Conservation (phyloP, 352 stramenopile genomes). For the Paralagenidium karlingii region DNA sequence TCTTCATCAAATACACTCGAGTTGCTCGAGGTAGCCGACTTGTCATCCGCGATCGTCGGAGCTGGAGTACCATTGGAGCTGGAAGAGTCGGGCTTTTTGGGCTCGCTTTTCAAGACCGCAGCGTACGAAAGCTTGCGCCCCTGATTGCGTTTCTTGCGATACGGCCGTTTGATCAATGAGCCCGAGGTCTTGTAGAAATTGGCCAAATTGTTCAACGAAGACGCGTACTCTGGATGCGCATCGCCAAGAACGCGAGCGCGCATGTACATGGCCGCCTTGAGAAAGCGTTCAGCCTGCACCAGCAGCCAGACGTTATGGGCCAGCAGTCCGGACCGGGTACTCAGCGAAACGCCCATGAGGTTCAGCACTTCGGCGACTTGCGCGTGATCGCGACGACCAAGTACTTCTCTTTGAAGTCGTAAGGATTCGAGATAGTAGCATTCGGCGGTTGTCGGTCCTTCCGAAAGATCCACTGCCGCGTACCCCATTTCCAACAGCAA, state of each 20-base stretch:
- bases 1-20: no score
- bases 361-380: constrained; percentile 75
- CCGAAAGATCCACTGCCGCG: constrained; percentile 59
- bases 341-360: constrained; percentile 67
- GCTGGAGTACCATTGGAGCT: no score
- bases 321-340: constrained; percentile 49
- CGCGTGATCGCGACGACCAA: constrained; percentile 58
- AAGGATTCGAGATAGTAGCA: constrained; percentile 70
- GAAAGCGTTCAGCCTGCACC: constrained; percentile 45
- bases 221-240: constrained; percentile 66
- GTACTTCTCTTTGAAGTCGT: constrained; percentile 61
- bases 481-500: constrained; percentile 67
- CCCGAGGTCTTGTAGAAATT: constrained; percentile 78
- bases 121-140: no score
- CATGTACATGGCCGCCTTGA: constrained; percentile 62
- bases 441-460: constrained; percentile 61
- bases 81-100: no score
- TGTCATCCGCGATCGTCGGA: constrained; percentile 4
- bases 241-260: constrained; percentile 56
- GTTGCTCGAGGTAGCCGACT: neutral
- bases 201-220: constrained; percentile 70
- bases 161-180: neutral
- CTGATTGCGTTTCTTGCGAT: neutral
- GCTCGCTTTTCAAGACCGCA: no score
- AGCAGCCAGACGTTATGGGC: constrained; percentile 70